Conservation (phyloP, 495 filamentous ascomycete species). For the Collariella sp. region DNA sequence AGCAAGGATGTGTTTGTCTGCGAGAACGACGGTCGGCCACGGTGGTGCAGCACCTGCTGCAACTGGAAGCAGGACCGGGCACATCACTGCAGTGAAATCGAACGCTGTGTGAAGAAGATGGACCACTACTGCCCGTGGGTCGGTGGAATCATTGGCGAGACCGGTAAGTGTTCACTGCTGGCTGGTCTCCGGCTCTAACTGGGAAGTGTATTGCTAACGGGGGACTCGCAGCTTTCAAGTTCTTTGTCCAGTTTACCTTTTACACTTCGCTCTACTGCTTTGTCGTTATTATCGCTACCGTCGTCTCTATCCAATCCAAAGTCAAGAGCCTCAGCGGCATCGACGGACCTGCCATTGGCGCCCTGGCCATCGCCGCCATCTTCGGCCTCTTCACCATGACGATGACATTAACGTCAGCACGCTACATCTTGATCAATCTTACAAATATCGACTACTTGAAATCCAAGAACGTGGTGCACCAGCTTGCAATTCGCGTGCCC, state of each 20-base stretch:
- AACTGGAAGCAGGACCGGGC: constrained; percentile 79
- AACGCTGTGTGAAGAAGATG: constrained; percentile 76
- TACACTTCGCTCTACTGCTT: constrained; percentile 62
- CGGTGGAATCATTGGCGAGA: constrained; percentile 80
- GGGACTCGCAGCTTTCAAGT: constrained; percentile 57
- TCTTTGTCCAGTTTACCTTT: constrained; percentile 74
- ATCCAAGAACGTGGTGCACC: constrained; percentile 52
- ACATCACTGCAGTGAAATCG: constrained; percentile 76
- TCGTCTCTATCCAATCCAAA: constrained; percentile 26
- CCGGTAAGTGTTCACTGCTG: constrained; percentile 29
- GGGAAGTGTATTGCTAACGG: not conserved
- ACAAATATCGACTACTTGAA: constrained; percentile 77
- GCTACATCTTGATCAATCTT: constrained; percentile 60
- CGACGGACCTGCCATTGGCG: constrained; percentile 33
- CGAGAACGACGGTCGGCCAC: constrained; percentile 66
- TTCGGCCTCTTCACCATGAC: constrained; percentile 67
- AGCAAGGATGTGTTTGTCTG: constrained; percentile 75
- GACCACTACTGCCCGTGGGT: constrained; percentile 97
- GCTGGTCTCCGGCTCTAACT: not conserved
- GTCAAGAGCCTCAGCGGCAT: constrained; percentile 15
- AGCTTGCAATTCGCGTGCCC: constrained; percentile 67
- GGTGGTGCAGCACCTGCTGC: constrained; percentile 69
- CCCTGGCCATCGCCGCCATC: constrained; percentile 43
- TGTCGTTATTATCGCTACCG: constrained; percentile 46
- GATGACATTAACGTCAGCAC: constrained; percentile 63